A percentile compares a stretch with the other conserved stretches of the same genome.
Evolutionary conservation across 1,284 basidiomycete species (phyloP).

Genomic region (Apiotrichum veenhuisii): DNA sequence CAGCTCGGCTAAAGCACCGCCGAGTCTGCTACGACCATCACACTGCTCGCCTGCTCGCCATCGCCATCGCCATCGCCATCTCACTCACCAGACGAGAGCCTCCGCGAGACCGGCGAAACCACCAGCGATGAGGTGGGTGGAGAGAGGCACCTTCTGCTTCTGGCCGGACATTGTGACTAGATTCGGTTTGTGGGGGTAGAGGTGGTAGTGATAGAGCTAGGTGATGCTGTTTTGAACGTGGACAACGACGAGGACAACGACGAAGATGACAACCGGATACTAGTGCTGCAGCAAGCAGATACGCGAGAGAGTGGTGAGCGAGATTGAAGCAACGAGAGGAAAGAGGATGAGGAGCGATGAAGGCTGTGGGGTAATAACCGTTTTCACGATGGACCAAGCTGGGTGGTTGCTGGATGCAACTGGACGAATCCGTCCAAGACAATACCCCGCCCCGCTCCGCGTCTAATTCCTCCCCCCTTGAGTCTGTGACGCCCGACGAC

Average conservation of each 20-base stretch:
- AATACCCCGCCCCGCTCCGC: background rate
- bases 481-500: background rate
- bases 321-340: constrained; percentile 4
- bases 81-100: constrained; percentile 60
- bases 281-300: background rate
- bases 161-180: constrained; percentile 12
- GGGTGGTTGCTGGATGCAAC: background rate
- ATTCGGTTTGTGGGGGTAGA: constrained; percentile 1
- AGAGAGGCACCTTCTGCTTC: constrained; percentile 57
- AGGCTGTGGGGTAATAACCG: background rate
- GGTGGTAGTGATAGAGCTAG: background rate
- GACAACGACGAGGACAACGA: constrained; percentile 1
- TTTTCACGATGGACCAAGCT: background rate
- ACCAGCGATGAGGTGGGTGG: constrained; percentile 86
- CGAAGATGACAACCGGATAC: constrained; percentile 2
- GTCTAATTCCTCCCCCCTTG: background rate
- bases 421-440: background rate
- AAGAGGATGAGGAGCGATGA: background rate
- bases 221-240: background rate
- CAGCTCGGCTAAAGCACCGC: background rate
- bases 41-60: background rate
- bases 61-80: background rate
- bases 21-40: too few species aligned
- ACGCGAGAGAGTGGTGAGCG: constrained; percentile 2
- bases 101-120: constrained; percentile 88